A percentile compares a stretch with the other conserved stretches of the same genome.
Conservation (phyloP, 495 filamentous ascomycete species). For the Penicillium roqueforti region DNA sequence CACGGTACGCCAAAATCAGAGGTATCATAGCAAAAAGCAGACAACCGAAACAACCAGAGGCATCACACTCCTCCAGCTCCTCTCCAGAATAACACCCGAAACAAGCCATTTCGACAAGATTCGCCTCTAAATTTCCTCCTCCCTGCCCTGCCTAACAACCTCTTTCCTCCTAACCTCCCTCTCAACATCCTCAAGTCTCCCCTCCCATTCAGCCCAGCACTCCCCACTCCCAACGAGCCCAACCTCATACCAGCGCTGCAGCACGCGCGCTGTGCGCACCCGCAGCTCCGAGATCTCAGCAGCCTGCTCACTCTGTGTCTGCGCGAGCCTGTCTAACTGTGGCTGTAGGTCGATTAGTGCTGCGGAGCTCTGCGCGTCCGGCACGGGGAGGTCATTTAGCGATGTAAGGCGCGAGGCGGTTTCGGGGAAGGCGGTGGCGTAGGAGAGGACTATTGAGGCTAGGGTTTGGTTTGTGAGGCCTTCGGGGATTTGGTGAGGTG, state of each 20-base stretch:
- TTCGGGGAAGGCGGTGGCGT: slow-evolving; percentile 67
- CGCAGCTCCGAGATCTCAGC: slow-evolving; percentile 66
- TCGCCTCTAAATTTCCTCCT: slow-evolving; percentile 31
- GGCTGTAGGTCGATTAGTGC: slow-evolving; percentile 65
- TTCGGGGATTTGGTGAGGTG: slow-evolving; percentile 36
- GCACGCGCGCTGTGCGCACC: slow-evolving; percentile 62
- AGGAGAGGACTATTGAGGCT: slow-evolving; percentile 68
- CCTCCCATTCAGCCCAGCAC: slow-evolving; percentile 72
- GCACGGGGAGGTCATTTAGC: slow-evolving; percentile 71
- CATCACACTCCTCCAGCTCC: background rate
- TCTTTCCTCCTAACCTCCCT: slow-evolving; percentile 58
- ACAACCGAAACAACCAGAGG: background rate
- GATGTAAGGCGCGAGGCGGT: slow-evolving; percentile 77
- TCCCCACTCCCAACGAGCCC: slow-evolving; percentile 64
- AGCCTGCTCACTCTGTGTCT: slow-evolving; percentile 66
- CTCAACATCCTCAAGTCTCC: slow-evolving; percentile 63
- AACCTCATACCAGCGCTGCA: slow-evolving; percentile 78
- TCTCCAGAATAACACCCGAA: background rate
- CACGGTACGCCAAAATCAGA: background rate
- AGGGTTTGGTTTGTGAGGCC: slow-evolving; percentile 42
- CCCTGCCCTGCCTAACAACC: slow-evolving; percentile 36
- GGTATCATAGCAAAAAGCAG: slow-evolving; percentile 2
- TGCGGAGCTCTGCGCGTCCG: slow-evolving; percentile 62
- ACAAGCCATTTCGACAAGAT: background rate
- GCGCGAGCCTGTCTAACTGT: slow-evolving; percentile 62